Conservation (phyloP, 148 eudicot genomes). For the Vaccinium myrtillus region DNA sequence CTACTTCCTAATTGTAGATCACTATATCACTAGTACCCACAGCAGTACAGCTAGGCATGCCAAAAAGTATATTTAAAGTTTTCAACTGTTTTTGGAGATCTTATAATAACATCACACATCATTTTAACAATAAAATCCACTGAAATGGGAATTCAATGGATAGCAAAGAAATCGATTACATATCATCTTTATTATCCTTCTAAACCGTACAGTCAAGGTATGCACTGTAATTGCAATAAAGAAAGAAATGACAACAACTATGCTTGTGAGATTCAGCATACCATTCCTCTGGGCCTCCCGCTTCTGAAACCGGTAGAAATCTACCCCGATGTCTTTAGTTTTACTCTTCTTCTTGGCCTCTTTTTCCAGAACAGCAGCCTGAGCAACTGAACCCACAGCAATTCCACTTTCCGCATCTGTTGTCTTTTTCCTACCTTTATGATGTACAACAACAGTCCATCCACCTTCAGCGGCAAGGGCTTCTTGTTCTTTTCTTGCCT, state of each 20-base stretch:
- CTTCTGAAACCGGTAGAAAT: slow-evolving; percentile 91
- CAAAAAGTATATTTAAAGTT: neutral
- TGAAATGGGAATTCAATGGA: neutral
- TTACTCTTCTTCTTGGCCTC: slow-evolving; percentile 67
- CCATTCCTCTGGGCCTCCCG: slow-evolving; percentile 84
- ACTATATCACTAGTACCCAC: neutral
- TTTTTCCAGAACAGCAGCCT: slow-evolving; percentile 73
- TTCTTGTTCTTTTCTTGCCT: slow-evolving; percentile 71
- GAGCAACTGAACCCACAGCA: slow-evolving; percentile 82
- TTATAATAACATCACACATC: neutral
- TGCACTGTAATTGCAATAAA: neutral
- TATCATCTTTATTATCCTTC: neutral
- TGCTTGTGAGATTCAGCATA: slow-evolving; percentile 31
- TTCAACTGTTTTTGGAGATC: neutral
- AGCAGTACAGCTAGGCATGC: neutral
- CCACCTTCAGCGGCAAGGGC: slow-evolving; percentile 81
- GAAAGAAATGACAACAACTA: neutral
- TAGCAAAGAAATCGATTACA: neutral
- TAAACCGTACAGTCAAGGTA: neutral
- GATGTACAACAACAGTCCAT: slow-evolving; percentile 88
- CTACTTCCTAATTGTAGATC: neutral
- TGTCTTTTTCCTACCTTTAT: slow-evolving; percentile 88
- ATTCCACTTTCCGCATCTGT: slow-evolving; percentile 85
- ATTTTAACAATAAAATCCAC: neutral
- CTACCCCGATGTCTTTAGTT: slow-evolving; percentile 53